phyloP scores from a whole-genome alignment of 148 eudicot species.

The Rhododendron mucronatum region DNA sequence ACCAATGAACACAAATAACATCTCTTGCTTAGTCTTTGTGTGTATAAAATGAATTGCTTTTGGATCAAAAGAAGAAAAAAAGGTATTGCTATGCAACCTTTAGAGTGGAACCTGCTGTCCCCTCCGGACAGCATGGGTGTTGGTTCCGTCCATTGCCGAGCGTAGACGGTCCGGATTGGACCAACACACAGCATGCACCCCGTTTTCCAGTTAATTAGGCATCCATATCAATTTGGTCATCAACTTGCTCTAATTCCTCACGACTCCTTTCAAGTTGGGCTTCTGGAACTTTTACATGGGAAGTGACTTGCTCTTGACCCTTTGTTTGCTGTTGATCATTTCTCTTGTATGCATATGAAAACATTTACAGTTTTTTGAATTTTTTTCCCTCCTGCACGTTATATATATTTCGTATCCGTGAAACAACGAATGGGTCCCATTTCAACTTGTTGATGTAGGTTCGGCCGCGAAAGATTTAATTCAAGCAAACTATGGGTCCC shows the following conservation, averaged over 20 bases:
- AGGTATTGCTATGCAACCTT: not conserved
- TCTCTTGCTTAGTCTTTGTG: not conserved
- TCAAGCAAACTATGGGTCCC: constrained; percentile 31
- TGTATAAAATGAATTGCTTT: not conserved
- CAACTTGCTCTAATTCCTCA: not conserved
- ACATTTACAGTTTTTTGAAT: not conserved
- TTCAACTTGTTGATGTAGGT: not conserved
- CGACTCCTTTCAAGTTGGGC: not conserved
- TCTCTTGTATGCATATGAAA: not conserved
- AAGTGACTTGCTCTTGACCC: not conserved
- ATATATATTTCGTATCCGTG: not conserved
- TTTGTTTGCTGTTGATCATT: not conserved
- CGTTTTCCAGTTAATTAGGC: not conserved
- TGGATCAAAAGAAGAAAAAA: not conserved
- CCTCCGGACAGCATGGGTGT: too few relatives aligned
- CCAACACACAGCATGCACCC: too few relatives aligned
- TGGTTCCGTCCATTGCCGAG: too few relatives aligned
- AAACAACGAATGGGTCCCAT: not conserved
- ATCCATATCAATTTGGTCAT: not conserved
- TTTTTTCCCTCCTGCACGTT: not conserved
- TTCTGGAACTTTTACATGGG: not conserved
- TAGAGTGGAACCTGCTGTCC: not conserved
- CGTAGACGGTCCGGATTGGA: too few relatives aligned
- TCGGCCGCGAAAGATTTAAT: not conserved
- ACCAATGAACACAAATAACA: not conserved